These are phyloP conservation scores for Bipolaris zeicola DNA, from an alignment of 2,329 filamentous ascomycete genomes.

Conservation along the genomic window DNA sequence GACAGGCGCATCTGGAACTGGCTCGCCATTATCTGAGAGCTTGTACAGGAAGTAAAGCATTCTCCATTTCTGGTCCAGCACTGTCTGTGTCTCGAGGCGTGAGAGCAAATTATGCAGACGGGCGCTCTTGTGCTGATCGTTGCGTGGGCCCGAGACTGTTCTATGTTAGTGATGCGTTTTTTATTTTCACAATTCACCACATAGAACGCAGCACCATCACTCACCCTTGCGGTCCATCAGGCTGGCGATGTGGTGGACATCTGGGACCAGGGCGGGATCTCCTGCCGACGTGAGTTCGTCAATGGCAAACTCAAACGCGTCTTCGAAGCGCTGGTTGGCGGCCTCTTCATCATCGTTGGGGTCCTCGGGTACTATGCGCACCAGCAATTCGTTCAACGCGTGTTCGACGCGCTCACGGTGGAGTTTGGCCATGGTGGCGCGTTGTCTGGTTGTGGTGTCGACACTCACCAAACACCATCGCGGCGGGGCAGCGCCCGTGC, in stretches of 20 bases:
- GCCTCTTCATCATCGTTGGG: conserved; percentile 69
- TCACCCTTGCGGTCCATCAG: conserved; percentile 80
- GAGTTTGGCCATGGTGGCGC: conserved; percentile 42
- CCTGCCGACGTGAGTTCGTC: conserved; percentile 51
- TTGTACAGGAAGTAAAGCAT: conserved; percentile 91
- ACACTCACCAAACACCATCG: conserved; percentile 2
- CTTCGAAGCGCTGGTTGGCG: conserved; percentile 71
- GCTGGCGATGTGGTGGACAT: conserved; percentile 90
- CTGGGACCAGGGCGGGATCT: conserved; percentile 64
- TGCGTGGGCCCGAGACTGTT: conserved; percentile 73
- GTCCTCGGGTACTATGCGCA: conserved; percentile 71
- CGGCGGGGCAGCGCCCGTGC: conserved; percentile 17
- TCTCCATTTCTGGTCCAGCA: conserved; percentile 94
- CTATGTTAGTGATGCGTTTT: conserved; percentile 14
- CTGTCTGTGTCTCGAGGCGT: conserved; percentile 84
- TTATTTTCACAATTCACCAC: too few species aligned
- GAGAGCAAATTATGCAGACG: conserved; percentile 91
- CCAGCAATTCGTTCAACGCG: conserved; percentile 79
- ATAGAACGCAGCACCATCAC: neutral
- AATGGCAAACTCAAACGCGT: conserved; percentile 59
- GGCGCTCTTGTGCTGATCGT: conserved; percentile 70
- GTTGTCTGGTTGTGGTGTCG: conserved; percentile 23
- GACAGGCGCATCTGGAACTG: conserved; percentile 11
- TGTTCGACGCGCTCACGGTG: conserved; percentile 70
- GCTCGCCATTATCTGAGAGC: conserved; percentile 65